Base-by-base conservation (phyloP, 2,329 filamentous ascomycete species). In the Curvularia eragrostidis region DNA sequence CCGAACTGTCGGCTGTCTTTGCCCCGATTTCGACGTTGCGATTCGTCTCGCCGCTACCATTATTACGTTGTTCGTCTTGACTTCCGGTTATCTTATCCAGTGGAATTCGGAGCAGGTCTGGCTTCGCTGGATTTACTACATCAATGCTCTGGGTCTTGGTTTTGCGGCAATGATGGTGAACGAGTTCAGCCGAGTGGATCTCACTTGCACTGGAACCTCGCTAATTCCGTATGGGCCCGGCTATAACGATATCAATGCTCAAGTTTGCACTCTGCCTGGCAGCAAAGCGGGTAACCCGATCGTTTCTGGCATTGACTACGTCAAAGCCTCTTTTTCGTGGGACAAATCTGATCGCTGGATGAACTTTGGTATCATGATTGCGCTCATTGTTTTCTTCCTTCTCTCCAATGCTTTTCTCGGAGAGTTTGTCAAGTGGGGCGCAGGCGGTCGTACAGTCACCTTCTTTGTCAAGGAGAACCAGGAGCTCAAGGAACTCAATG, bases 81-180 rank as follows among this genome's bases (percentile, higher is more conserved):
- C 91, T 0, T 89, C 88, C 0, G 92, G 92, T 3, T 96, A 95
- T 75, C 79, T 96, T 41, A 94, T 96, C 58, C 91, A 93, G 72
- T 93, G 90, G 73, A 84, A 89, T 48, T 85, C 81, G 2, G 85
- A 91, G 66, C 89, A 92, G 66, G 87, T 88, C 0, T 96, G 91
- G 91, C 89, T 89, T 67, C 83, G 88, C 62, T 96, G 91, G 91
- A 85, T 96, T 59, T 91, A 90, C 75, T 95, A 91, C 72, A 80
- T 94, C 46, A 88, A 95, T 61, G 90, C 91, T 1, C 82, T 96
- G 1, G 91, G 90, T 44, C 82, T 95, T 2, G 86, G 87, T 0
- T 96, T 97, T 71, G 85, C 88, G 10, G 81, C 87, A 1, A 77
- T 97, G 77, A 95, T 96, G 91, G 86, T 91, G 68, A 97, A 96